Evolutionary conservation across 2,329 filamentous ascomycete species (phyloP).

Genomic region (Coniochaeta sp.): DNA sequence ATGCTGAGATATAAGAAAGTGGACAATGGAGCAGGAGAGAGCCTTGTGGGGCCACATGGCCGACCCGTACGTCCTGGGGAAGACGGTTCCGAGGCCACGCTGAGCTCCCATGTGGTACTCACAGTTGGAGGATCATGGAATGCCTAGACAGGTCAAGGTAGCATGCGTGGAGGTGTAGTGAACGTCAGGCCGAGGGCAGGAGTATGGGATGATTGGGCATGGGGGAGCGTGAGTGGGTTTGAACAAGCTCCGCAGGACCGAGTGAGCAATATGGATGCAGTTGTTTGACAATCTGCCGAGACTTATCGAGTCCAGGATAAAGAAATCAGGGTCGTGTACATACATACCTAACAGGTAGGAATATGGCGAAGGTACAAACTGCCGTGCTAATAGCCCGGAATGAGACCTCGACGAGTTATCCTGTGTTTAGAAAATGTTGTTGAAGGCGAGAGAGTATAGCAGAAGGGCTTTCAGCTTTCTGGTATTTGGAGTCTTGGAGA

Average conservation of each 20-base stretch:
- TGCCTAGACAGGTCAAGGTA: not conserved
- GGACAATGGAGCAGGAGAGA: not conserved
- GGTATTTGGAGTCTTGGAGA: not conserved
- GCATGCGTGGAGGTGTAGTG: slow-evolving; percentile 3
- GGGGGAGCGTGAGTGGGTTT: slow-evolving; percentile 14
- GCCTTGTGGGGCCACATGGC: not conserved
- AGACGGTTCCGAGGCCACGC: not conserved
- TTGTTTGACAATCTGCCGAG: slow-evolving; percentile 22
- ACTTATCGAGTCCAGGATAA: slow-evolving; percentile 12
- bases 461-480: not conserved
- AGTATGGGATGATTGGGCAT: slow-evolving; percentile 15
- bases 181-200: slow-evolving; percentile 2
- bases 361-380: slow-evolving; percentile 12
- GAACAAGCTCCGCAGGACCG: slow-evolving; percentile 24
- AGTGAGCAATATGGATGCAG: slow-evolving; percentile 17
- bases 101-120: not conserved
- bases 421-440: not conserved
- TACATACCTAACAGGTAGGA: not conserved
- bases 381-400: not conserved
- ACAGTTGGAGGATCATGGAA: not conserved
- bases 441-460: not conserved
- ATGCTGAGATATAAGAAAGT: not conserved
- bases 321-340: slow-evolving; percentile 15
- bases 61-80: not conserved
- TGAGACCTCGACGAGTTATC: not conserved